Evolutionary conservation across 208 protist species (phyloP).

Genomic region (Blechomonas ayalai): DNA sequence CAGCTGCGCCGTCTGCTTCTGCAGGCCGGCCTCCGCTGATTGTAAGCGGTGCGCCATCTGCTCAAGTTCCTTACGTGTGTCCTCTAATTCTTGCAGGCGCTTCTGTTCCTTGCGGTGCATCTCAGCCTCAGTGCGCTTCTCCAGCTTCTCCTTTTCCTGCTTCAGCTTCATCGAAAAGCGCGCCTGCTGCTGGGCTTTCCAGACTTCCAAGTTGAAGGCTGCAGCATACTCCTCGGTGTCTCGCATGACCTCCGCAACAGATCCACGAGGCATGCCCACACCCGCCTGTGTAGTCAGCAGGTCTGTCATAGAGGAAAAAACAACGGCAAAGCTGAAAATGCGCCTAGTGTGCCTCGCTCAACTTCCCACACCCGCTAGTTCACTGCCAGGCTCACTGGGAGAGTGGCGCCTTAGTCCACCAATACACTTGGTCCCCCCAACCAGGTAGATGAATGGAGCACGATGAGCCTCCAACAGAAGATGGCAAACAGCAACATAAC

Average conservation of each 20-base stretch:
- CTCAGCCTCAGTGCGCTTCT: constrained; percentile 32
- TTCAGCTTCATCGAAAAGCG: constrained; percentile 56
- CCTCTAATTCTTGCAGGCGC: constrained; percentile 45
- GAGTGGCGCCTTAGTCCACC: too few species aligned
- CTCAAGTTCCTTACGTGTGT: constrained; percentile 46
- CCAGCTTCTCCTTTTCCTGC: constrained; percentile 45
- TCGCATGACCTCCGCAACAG: constrained; percentile 27
- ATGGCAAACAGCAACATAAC: too few species aligned
- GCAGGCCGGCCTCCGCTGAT: constrained; percentile 41
- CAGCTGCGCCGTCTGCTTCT: constrained; percentile 46
- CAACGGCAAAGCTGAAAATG: too few species aligned
- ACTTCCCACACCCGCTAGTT: too few species aligned
- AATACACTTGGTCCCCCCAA: too few species aligned
- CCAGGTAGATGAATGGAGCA: too few species aligned
- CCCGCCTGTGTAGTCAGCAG: too few species aligned
- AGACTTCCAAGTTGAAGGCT: constrained; percentile 87
- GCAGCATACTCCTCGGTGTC: constrained; percentile 78
- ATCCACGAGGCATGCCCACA: too few species aligned
- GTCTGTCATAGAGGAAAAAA: too few species aligned
- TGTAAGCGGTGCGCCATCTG: constrained; percentile 52
- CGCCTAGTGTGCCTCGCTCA: too few species aligned
- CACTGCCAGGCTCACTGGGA: too few species aligned
- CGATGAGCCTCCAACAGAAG: too few species aligned
- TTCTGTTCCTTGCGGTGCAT: constrained; percentile 18
- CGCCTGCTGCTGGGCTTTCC: constrained; percentile 86